A percentile compares a stretch with the other conserved stretches of the same genome.
These are phyloP conservation scores for Nicotiana sylvestris DNA, from an alignment of 257 asterid genomes.

Conservation along the genomic window DNA sequence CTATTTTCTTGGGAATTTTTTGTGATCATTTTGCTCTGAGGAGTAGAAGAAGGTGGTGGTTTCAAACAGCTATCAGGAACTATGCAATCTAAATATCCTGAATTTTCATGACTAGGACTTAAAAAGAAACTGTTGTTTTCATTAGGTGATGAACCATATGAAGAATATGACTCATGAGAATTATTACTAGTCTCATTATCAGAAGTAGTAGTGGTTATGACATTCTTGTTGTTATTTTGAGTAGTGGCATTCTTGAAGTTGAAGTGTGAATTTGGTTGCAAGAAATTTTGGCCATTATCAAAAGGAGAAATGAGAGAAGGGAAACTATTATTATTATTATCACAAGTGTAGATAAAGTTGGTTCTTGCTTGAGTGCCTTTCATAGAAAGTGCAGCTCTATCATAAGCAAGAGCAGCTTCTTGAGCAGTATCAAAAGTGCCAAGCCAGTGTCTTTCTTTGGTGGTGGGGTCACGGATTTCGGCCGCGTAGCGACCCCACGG, in stretches of 20 bases:
- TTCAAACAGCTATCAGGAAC: conserved; percentile 75
- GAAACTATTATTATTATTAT: conserved; percentile 30
- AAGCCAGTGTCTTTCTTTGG: conserved; percentile 93
- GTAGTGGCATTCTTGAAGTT: neutral
- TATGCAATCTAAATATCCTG: conserved; percentile 87
- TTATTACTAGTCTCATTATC: conserved; percentile 14
- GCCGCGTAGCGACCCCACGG: conserved; percentile 99
- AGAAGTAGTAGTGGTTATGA: neutral
- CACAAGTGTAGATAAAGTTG: conserved; percentile 63
- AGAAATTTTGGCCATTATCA: conserved; percentile 30
- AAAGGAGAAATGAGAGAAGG: conserved; percentile 44
- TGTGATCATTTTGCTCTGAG: neutral
- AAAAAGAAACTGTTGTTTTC: conserved; percentile 28
- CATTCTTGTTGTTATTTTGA: neutral
- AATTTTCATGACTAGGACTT: conserved; percentile 6
- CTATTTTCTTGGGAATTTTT: neutral
- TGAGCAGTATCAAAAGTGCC: conserved; percentile 97
- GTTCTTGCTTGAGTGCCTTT: conserved; percentile 87
- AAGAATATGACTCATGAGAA: conserved; percentile 28
- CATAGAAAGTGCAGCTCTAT: conserved; percentile 88
- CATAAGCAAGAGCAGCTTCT: conserved; percentile 96
- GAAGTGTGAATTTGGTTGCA: conserved; percentile 15
- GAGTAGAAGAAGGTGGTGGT: conserved; percentile 30
- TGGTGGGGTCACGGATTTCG: conserved; percentile 86
- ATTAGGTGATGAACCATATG: conserved; percentile 30